Percentiles rank a stretch among this genome's conserved stretches.
These are phyloP conservation scores for Lentinula edodes DNA, from an alignment of 768 basidiomycete species.

Conservation along the genomic window DNA sequence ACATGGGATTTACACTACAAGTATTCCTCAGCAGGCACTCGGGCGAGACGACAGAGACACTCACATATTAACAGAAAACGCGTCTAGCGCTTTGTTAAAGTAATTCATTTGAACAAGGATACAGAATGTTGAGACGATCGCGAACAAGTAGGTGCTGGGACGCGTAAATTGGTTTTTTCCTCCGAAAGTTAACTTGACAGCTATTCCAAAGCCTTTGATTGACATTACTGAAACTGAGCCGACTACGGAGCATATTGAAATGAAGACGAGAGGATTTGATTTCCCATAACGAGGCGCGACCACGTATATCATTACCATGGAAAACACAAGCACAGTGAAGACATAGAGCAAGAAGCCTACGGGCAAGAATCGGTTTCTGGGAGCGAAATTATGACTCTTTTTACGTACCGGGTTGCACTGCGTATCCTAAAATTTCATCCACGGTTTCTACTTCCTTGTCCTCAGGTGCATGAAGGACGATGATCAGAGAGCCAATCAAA, in stretches of 20 bases:
- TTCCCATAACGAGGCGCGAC: constrained; percentile 85
- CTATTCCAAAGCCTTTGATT: constrained; percentile 96
- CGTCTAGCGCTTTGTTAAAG: constrained; percentile 97
- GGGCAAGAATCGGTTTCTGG: neutral
- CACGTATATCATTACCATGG: constrained; percentile 80
- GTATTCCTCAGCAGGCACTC: neutral
- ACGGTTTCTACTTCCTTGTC: constrained; percentile 92
- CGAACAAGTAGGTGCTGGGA: constrained; percentile 95
- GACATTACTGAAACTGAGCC: constrained; percentile 99
- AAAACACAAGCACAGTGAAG: constrained; percentile 75
- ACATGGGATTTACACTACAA: constrained; percentile 89
- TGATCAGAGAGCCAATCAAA: constrained; percentile 84
- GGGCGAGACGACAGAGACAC: constrained; percentile 22
- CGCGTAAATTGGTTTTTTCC: constrained; percentile 96
- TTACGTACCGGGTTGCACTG: constrained; percentile 81
- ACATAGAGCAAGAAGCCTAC: constrained; percentile 90
- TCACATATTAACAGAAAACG: constrained; percentile 96
- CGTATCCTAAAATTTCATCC: constrained; percentile 88
- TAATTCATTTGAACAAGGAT: constrained; percentile 94
- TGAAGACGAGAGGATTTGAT: constrained; percentile 84
- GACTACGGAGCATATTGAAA: constrained; percentile 94
- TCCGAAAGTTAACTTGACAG: constrained; percentile 87
- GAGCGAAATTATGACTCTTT: neutral
- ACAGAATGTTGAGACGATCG: constrained; percentile 71
- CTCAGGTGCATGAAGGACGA: constrained; percentile 93